Percentiles rank a stretch among this genome's conserved stretches.
These are phyloP conservation scores for Aphanomyces euteiches DNA, from an alignment of 352 stramenopile genomes.

Conservation along the genomic window DNA sequence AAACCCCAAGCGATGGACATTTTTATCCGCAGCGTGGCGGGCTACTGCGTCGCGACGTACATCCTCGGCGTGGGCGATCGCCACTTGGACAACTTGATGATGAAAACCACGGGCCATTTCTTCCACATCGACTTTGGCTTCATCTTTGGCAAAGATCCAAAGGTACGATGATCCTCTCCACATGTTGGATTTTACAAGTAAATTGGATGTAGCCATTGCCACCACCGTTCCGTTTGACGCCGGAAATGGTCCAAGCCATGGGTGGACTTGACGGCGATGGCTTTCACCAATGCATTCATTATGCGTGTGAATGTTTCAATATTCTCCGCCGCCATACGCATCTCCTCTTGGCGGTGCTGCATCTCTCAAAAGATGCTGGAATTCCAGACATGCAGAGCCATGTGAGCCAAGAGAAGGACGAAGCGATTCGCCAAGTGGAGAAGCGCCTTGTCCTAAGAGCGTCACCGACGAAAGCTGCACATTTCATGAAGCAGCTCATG, in stretches of 20 bases:
- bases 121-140: conserved; percentile 52
- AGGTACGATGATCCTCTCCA: conserved; percentile 29
- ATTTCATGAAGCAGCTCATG: conserved; percentile 18
- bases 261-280: background rate
- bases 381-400: conserved; percentile 17
- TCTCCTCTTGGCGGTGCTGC: conserved; percentile 5
- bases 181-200: background rate
- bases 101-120: conserved; percentile 33
- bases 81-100: conserved; percentile 63
- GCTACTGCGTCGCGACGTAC: conserved; percentile 49
- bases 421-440: conserved; percentile 9
- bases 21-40: conserved; percentile 34
- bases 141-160: conserved; percentile 43
- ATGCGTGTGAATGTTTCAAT: conserved; percentile 34
- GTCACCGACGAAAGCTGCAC: background rate
- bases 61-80: conserved; percentile 56
- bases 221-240: conserved; percentile 36
- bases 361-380: conserved; percentile 3
- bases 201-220: conserved; percentile 33
- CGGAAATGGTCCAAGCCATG: conserved; percentile 27
- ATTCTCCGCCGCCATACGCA: conserved; percentile 4
- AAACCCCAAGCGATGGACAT: conserved; percentile 10
- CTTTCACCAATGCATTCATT: conserved; percentile 32
- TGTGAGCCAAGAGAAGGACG: background rate
- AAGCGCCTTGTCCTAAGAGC: conserved; percentile 4